phyloP scores from a whole-genome alignment of 495 filamentous ascomycete species.

The Acidiella bohemica region DNA sequence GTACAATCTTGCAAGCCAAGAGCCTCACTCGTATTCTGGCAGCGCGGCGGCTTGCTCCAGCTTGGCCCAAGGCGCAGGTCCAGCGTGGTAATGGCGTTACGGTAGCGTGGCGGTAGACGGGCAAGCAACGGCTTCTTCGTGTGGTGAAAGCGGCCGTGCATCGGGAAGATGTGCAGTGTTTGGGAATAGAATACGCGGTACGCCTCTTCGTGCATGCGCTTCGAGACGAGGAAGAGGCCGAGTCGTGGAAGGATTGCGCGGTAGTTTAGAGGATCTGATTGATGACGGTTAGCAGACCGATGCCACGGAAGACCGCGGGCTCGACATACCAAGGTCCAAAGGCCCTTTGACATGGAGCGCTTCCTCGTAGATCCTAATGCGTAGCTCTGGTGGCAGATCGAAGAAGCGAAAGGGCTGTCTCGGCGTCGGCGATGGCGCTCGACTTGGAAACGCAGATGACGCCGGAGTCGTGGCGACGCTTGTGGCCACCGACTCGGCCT shows the following conservation, averaged over 20 bases:
- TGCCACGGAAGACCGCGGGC: no score
- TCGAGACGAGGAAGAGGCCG: conserved; percentile 48
- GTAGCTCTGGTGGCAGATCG: conserved; percentile 63
- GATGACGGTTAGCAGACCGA: no score
- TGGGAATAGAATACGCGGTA: conserved; percentile 63
- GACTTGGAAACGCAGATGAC: conserved; percentile 3
- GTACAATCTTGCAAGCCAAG: conserved; percentile 54
- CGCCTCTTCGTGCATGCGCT: conserved; percentile 56
- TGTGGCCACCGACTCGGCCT: not conserved
- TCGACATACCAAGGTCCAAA: conserved; percentile 50
- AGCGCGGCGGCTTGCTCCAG: conserved; percentile 59
- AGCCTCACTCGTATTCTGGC: conserved; percentile 54
- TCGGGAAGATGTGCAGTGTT: conserved; percentile 65
- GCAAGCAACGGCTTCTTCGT: conserved; percentile 50
- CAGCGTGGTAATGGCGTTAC: conserved; percentile 48
- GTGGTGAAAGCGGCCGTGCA: conserved; percentile 53
- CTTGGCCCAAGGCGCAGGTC: conserved; percentile 71
- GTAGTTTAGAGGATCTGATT: conserved; percentile 45
- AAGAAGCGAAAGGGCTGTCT: conserved; percentile 54
- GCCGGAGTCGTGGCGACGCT: conserved; percentile 5
- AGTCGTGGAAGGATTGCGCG: conserved; percentile 43
- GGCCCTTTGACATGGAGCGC: conserved; percentile 42
- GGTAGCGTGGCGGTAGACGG: conserved; percentile 52
- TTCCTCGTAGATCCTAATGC: conserved; percentile 53
- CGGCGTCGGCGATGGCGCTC: conserved; percentile 9